A percentile compares a stretch with the other conserved stretches of the same genome.
These are phyloP conservation scores for Ceratobasidium sp. DNA, from an alignment of 1,284 basidiomycete genomes.

Conservation along the genomic window DNA sequence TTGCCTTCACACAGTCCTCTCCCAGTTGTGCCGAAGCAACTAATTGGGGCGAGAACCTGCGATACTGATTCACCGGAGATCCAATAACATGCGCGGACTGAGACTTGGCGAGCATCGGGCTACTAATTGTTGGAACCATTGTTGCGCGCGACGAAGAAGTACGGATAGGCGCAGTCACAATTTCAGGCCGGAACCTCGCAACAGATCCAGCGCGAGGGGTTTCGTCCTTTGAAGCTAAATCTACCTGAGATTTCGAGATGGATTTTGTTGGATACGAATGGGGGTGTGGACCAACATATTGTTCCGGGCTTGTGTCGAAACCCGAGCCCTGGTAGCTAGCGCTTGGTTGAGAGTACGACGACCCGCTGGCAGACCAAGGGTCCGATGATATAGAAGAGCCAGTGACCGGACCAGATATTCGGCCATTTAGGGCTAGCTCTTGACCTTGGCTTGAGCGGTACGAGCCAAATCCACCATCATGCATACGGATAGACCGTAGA, in stretches of 20 bases:
- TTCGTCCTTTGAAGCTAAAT: constrained; percentile 3
- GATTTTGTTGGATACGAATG: background rate
- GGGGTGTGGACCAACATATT: background rate
- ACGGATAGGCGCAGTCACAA: constrained; percentile 10
- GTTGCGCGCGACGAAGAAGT: constrained; percentile 21
- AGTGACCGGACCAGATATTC: background rate
- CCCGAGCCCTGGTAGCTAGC: background rate
- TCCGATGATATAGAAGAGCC: constrained; percentile 26
- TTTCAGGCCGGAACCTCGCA: constrained; percentile 22
- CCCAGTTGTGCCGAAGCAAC: background rate
- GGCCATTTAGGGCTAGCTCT: background rate
- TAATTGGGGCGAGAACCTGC: constrained; percentile 18
- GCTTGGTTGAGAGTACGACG: constrained; percentile 14
- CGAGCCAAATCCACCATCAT: background rate
- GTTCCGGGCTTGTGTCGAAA: constrained; percentile 15
- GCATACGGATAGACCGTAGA: constrained; percentile 29
- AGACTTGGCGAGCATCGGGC: constrained; percentile 39
- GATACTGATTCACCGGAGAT: constrained; percentile 33
- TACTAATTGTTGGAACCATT: constrained; percentile 23
- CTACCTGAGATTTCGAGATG: background rate
- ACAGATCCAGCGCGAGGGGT: constrained; percentile 36
- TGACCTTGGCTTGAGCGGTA: constrained; percentile 5
- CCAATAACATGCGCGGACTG: constrained; percentile 29
- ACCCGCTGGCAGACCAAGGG: constrained; percentile 31
- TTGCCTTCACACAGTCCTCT: background rate